Evolutionary conservation across 306 rosid genomes (phyloP), one percentile per base, ranked within the genome.

Genomic region (Fragaria iinumae): DNA sequence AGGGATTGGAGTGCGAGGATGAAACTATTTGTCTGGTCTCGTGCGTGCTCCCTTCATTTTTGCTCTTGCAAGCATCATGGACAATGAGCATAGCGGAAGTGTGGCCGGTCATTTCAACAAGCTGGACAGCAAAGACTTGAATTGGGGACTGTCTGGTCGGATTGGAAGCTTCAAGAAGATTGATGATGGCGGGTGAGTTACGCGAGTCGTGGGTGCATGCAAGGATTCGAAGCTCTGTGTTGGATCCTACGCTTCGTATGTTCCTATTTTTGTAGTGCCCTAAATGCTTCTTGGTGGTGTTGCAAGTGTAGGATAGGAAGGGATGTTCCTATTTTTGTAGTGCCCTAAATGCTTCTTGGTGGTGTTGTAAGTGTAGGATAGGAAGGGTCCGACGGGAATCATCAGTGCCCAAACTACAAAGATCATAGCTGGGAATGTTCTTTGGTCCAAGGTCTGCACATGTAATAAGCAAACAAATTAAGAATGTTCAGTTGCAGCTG

Each of bases 71-170:
- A 7, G 84, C 64, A 73, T 83, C 86, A 0, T 87, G 79, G 17
- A 87, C 86, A n/a, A 87, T 84, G 45, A 87, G 64, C 88, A 87
- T 87, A 29, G 90, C 83, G 0, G 88, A 69, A 62, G 84, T 73
- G 1, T 77, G 88, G 34, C 83, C 82, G 3, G 72, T 34, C 32
- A 81, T 86, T 75, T 87, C 90, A 1, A 87, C 84, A 10, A 87
- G 86, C 41, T 84, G 88, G 50, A 84, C 74, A 8, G 82, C 88
- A 1, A 84, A 84, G 41, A 77, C 78, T 14, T 18, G 50, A 3
- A 84, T 48, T 2, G 88, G 90, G 11, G 83, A 79, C 43, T 72
- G 82, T 71, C 80, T 80, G 57, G 82, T 76, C 36, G 84, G 78
- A 49, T 81, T 79, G n/a, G 86, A 81, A 77, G 79, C 69, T 34